Evolutionary conservation across 345 rosid genomes (phyloP), one percentile per base, ranked within the genome.

Genomic region (Lepidium didymum): DNA sequence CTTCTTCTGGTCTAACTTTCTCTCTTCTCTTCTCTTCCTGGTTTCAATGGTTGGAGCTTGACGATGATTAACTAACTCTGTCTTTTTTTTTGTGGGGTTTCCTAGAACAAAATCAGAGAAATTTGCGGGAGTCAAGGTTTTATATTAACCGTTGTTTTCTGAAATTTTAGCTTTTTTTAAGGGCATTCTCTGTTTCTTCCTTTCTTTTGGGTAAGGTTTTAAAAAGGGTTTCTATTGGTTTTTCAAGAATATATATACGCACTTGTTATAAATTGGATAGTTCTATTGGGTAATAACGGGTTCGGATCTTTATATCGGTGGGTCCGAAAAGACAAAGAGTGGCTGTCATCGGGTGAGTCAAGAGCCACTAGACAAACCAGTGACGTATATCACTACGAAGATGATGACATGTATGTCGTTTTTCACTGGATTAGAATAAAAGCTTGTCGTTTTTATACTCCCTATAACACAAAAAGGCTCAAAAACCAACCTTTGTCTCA

Each of bases 1-100:
- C 69, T 56, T 55, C 63, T 44, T 65, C 42, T 46, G 14, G 70
- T 47, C 44, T 27, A 63, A 29, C 14, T 36, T 54, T 37, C 64
- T 72, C 58, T 56, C 52, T 50, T 72, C 64, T 58, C 77, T 66
- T 73, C 77, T 73, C 77, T 59, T 49, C 67, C 56, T 66, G 68
- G 68, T 41, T 66, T 40, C 67, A 58, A 33, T 14, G 45, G 59
- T 7, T 42, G 51, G 31, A 42, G 16, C 29, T 57, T 8, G 19
- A 44, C 25, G 5, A 71, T 3, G 41, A 66, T 37, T 42, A 43
- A 58, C 72, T 12, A 58, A 66, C 55, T 31, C 42, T 19, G 11
- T 49, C n/a, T 4, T 5, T 42, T 14, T 59, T 3, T 25, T 0
- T 25, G 5, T 25, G 2, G 3, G 3, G 27, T 31, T 64, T 21